These are phyloP conservation scores for Wickerhamiella infanticola DNA, from an alignment of 1,139 yeast genomes.

Conservation along the genomic window DNA sequence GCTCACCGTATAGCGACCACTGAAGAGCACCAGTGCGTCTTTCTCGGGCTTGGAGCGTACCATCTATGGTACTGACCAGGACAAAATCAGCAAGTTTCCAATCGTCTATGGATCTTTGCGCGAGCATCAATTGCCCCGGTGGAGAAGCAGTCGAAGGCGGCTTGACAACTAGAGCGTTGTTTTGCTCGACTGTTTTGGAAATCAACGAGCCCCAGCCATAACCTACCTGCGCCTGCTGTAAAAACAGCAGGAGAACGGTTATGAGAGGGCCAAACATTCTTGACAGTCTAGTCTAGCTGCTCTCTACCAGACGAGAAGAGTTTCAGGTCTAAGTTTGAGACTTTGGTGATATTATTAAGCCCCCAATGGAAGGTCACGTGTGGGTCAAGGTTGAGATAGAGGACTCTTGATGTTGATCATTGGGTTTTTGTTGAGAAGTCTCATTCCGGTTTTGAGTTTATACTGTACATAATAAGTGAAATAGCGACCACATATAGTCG, in stretches of 20 bases:
- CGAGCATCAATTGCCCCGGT: background rate
- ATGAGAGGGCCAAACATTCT: background rate
- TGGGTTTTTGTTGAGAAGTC: too few relatives aligned
- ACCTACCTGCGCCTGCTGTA: background rate
- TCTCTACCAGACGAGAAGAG: too few relatives aligned
- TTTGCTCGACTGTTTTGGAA: background rate
- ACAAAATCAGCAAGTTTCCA: constrained; percentile 48
- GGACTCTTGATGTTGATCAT: too few relatives aligned
- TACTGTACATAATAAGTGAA: too few relatives aligned
- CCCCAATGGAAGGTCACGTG: too few relatives aligned
- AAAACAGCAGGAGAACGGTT: background rate
- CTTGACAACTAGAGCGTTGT: background rate
- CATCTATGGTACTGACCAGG: constrained; percentile 73
- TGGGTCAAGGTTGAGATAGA: too few relatives aligned
- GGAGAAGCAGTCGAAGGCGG: background rate
- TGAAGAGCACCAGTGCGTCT: constrained; percentile 59
- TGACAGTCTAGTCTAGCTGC: background rate
- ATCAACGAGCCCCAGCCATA: background rate
- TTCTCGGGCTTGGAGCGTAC: constrained; percentile 69
- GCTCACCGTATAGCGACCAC: constrained; percentile 55
- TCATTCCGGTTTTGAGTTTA: too few relatives aligned
- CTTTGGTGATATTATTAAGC: too few relatives aligned
- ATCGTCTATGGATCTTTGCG: constrained; percentile 28
- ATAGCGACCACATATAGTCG: too few relatives aligned
- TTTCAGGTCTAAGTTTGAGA: too few relatives aligned